Evolutionary conservation across 805 yeast genomes (phyloP).

Genomic region (Komagataella pseudopastoris): DNA sequence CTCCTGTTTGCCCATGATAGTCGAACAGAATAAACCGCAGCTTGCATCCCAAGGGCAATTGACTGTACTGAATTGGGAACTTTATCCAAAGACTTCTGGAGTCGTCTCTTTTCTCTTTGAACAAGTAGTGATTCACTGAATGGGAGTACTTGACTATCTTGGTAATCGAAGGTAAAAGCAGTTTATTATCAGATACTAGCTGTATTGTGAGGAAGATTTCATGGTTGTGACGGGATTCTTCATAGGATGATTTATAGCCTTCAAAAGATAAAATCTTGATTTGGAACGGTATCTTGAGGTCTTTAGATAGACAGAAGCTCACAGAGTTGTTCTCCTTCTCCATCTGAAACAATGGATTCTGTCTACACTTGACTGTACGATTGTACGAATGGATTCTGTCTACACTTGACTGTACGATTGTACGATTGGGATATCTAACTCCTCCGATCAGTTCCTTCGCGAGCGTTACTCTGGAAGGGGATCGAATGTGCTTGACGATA

Average conservation of each 20-base stretch:
- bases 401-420: background rate
- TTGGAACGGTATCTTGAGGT: constrained; percentile 32
- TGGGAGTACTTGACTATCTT: constrained; percentile 10
- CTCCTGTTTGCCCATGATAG: constrained; percentile 34
- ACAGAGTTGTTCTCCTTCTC: constrained; percentile 10
- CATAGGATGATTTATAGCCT: constrained; percentile 20
- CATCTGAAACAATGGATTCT: background rate
- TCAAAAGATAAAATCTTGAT: constrained; percentile 23
- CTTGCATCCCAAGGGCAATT: constrained; percentile 50
- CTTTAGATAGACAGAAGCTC: constrained; percentile 45
- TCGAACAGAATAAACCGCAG: constrained; percentile 58
- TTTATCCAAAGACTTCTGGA: constrained; percentile 31
- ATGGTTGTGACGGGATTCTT: constrained; percentile 23
- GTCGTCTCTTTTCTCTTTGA: constrained; percentile 34
- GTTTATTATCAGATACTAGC: constrained; percentile 23
- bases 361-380: background rate
- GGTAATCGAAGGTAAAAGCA: constrained; percentile 31
- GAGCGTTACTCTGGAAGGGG: background rate
- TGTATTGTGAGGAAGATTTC: constrained; percentile 3
- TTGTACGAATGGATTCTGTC: background rate
- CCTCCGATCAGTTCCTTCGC: background rate
- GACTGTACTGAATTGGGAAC: constrained; percentile 59
- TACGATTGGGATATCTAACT: no score
- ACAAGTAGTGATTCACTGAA: constrained; percentile 11
- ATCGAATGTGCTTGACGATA: no score